Conservation (phyloP, 2,329 filamentous ascomycete genomes). For the Trematosphaeria pertusa region DNA sequence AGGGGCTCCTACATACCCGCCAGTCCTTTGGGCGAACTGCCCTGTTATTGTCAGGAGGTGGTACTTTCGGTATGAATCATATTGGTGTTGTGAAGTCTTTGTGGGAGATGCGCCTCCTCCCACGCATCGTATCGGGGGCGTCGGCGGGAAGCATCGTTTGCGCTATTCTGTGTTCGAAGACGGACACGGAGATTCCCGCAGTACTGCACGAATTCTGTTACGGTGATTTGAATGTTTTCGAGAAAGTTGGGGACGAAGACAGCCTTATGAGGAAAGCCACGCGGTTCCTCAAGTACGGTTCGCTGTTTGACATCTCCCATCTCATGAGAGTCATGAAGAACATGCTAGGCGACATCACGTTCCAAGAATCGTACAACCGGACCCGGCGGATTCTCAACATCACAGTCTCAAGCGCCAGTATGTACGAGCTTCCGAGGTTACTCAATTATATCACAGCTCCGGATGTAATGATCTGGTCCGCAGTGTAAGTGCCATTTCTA, state of each 20-base stretch:
- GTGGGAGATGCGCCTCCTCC: constrained; percentile 76
- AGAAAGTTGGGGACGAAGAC: constrained; percentile 65
- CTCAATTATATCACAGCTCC: constrained; percentile 94
- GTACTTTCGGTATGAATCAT: constrained; percentile 91
- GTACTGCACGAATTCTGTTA: constrained; percentile 75
- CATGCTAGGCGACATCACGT: constrained; percentile 87
- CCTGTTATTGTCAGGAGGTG: constrained; percentile 81
- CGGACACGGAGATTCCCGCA: constrained; percentile 77
- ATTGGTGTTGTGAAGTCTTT: constrained; percentile 86
- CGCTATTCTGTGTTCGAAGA: constrained; percentile 77
- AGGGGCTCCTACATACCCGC: constrained; percentile 73
- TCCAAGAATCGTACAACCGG: constrained; percentile 95
- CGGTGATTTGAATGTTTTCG: constrained; percentile 83
- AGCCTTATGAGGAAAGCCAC: constrained; percentile 72
- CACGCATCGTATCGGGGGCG: constrained; percentile 85
- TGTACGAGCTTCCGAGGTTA: constrained; percentile 85
- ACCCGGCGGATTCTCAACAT: constrained; percentile 92
- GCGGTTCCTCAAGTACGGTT: constrained; percentile 79
- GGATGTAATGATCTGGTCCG: constrained; percentile 95
- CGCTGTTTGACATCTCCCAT: constrained; percentile 84
- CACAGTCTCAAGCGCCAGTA: constrained; percentile 84
- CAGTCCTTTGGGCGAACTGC: constrained; percentile 88
- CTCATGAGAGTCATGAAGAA: constrained; percentile 80
- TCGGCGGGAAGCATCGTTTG: constrained; percentile 89
- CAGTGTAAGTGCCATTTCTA: constrained; percentile 65